A percentile compares a stretch with the other conserved stretches of the same genome.
These are phyloP conservation scores for Apiospora sp. DNA, from an alignment of 2,329 filamentous ascomycete genomes.

Conservation along the genomic window DNA sequence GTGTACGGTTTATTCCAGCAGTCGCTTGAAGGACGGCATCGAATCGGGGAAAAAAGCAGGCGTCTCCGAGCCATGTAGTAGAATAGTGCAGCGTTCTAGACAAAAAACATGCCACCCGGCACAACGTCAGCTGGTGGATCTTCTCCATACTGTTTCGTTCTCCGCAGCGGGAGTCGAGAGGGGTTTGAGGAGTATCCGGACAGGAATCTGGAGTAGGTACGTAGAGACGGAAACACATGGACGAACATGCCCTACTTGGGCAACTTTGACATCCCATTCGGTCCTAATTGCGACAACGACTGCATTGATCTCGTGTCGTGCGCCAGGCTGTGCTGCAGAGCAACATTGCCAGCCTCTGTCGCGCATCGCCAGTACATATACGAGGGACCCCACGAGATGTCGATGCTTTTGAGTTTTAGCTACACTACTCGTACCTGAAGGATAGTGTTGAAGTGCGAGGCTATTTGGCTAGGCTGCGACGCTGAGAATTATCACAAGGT, in stretches of 20 bases:
- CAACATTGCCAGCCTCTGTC: neutral
- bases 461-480: neutral
- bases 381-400: neutral
- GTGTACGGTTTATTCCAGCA: no score
- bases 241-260: slow-evolving; percentile 1
- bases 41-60: neutral
- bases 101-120: slow-evolving; percentile 7
- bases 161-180: slow-evolving; percentile 14
- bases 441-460: neutral
- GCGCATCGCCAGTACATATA: neutral
- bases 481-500: neutral
- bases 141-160: slow-evolving; percentile 18
- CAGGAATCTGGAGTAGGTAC: slow-evolving; percentile 13
- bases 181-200: slow-evolving; percentile 8
- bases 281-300: neutral
- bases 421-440: slow-evolving; percentile 18
- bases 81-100: neutral
- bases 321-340: neutral
- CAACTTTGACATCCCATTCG: neutral
- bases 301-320: neutral
- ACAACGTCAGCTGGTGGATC: slow-evolving; percentile 11
- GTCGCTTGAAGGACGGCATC: neutral
- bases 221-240: neutral
- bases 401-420: neutral
- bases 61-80: neutral